Evolutionary conservation across 306 rosid species (phyloP).

Genomic region (Quercus alba): DNA sequence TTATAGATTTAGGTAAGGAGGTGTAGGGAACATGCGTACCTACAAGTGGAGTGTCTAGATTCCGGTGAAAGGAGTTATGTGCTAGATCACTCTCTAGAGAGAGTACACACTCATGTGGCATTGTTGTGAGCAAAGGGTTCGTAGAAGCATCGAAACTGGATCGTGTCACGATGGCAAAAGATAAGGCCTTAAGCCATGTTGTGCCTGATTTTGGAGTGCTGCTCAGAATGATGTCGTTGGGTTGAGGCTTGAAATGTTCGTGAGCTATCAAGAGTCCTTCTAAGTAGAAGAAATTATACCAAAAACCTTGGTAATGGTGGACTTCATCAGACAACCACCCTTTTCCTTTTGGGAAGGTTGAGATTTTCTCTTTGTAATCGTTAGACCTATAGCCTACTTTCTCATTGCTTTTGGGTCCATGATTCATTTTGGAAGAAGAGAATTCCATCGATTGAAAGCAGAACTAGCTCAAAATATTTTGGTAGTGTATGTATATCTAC

Average conservation of each 20-base stretch:
- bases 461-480: no score
- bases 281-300: not conserved
- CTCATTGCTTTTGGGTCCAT: no score
- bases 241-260: constrained; percentile 11
- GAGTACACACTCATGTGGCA: not conserved
- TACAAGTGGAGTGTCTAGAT: no score
- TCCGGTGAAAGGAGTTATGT: no score
- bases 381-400: no score
- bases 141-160: not conserved
- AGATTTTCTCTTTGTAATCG: not conserved
- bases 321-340: not conserved
- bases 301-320: constrained; percentile 24
- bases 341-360: not conserved
- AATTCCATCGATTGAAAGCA: no score
- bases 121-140: constrained; percentile 13
- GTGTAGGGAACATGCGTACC: no score
- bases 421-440: no score
- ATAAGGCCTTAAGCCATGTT: constrained; percentile 32
- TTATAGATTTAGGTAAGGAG: no score
- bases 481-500: no score
- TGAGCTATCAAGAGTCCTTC: constrained; percentile 5
- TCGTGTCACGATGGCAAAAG: constrained; percentile 15
- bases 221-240: constrained; percentile 12
- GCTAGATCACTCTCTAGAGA: no score
- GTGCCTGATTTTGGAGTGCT: constrained; percentile 25